Evolutionary conservation across 2,329 filamentous ascomycete species (phyloP).

Genomic region (Acrocalymma vagum): DNA sequence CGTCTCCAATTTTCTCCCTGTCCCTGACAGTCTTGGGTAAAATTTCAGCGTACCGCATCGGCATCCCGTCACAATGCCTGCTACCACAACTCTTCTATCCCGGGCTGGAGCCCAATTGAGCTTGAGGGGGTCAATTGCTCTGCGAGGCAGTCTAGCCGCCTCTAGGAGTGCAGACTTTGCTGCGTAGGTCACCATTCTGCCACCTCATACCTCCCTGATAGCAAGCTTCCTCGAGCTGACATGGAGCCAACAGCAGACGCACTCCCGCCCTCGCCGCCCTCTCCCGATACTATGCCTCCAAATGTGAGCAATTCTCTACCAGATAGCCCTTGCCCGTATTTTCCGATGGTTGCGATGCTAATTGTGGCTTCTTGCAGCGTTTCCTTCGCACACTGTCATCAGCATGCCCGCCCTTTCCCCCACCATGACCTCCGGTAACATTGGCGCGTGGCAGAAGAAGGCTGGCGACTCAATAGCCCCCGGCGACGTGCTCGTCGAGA

Average conservation of each 20-base stretch:
- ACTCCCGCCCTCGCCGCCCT: constrained; percentile 66
- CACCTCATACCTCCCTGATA: constrained; percentile 1
- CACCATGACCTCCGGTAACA: constrained; percentile 96
- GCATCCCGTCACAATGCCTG: constrained; percentile 62
- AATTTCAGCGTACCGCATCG: constrained; percentile 31
- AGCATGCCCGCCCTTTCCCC: constrained; percentile 98
- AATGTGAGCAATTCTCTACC: constrained; percentile 61
- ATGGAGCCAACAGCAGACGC: constrained; percentile 43
- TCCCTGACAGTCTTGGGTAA: constrained; percentile 24
- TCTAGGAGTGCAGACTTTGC: constrained; percentile 43
- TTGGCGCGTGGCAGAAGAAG: constrained; percentile 98
- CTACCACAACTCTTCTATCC: constrained; percentile 54
- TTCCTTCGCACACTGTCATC: constrained; percentile 92
- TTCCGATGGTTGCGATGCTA: constrained; percentile 38
- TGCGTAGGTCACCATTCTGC: constrained; percentile 33
- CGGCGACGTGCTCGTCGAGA: constrained; percentile 95
- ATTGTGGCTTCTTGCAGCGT: constrained; percentile 68
- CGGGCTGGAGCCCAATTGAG: constrained; percentile 55
- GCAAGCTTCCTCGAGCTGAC: constrained; percentile 37
- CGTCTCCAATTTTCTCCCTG: constrained; percentile 32
- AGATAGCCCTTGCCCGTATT: background rate
- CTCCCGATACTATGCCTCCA: constrained; percentile 73
- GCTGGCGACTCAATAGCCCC: constrained; percentile 85
- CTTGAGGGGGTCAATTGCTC: constrained; percentile 49
- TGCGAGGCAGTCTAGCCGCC: constrained; percentile 55